Conservation (phyloP, 306 rosid genomes). For the Pterocarpus santalinus region DNA sequence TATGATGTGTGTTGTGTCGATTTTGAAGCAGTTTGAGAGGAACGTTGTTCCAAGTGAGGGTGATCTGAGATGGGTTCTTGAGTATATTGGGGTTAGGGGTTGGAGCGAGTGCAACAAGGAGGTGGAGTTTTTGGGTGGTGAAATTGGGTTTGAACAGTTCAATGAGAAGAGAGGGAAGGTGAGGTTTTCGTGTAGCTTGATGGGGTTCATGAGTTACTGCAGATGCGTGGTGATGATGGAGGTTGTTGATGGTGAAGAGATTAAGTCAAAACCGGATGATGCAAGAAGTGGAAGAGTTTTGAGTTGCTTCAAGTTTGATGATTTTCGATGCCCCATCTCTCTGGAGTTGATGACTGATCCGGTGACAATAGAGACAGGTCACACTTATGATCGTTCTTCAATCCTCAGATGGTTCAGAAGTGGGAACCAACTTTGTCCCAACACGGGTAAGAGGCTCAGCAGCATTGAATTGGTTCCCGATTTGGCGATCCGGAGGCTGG, state of each 20-base stretch:
- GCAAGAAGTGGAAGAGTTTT: conserved; percentile 4
- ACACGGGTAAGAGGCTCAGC: conserved; percentile 70
- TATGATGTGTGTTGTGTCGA: conserved; percentile 44
- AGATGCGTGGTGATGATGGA: conserved; percentile 63
- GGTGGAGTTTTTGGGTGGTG: conserved; percentile 76
- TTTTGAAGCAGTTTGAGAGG: conserved; percentile 58
- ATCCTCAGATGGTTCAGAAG: conserved; percentile 78
- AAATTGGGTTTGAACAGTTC: conserved; percentile 60
- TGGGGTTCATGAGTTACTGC: conserved; percentile 68
- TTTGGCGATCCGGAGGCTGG: conserved; percentile 59
- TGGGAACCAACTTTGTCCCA: conserved; percentile 75
- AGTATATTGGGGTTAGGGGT: conserved; percentile 58
- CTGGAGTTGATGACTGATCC: conserved; percentile 59
- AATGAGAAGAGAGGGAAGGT: conserved; percentile 51
- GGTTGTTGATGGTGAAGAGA: conserved; percentile 57
- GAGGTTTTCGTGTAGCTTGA: conserved; percentile 52
- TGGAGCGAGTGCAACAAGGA: conserved; percentile 77
- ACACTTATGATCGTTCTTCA: conserved; percentile 83
- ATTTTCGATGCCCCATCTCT: conserved; percentile 50
- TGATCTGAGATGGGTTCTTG: conserved; percentile 62
- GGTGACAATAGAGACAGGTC: conserved; percentile 55
- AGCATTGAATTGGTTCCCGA: conserved; percentile 72
- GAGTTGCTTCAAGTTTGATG: conserved; percentile 59
- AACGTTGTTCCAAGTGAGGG: conserved; percentile 52
- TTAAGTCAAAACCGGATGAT: conserved; percentile 38